Percentiles rank a stretch among this genome's conserved stretches.
Evolutionary conservation across 1,284 basidiomycete genomes (phyloP).

Genomic region (Tilletia caries): DNA sequence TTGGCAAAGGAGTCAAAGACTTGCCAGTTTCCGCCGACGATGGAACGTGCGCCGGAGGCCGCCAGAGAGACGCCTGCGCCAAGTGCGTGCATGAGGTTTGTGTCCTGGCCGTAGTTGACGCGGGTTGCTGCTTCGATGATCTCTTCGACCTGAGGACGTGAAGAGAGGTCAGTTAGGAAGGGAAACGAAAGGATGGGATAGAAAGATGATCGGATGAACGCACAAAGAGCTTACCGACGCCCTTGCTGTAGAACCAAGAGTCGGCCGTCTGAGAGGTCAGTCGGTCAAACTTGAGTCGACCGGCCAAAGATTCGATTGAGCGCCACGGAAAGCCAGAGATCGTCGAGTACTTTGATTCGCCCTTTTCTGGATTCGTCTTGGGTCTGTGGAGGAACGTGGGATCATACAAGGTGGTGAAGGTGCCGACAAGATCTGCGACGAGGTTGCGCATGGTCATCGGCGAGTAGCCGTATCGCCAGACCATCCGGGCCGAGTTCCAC

Average conservation of each 20-base stretch:
- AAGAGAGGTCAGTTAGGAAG: background rate
- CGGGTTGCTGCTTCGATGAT: conserved; percentile 77
- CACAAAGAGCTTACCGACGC: conserved; percentile 33
- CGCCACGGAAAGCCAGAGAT: conserved; percentile 60
- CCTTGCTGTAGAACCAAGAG: conserved; percentile 8
- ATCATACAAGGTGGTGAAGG: conserved; percentile 65
- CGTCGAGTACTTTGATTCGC: background rate
- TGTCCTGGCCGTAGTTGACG: conserved; percentile 77
- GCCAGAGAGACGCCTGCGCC: conserved; percentile 73
- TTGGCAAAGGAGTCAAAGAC: conserved; percentile 79
- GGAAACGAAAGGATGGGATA: background rate
- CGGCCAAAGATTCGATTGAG: conserved; percentile 63
- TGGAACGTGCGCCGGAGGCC: conserved; percentile 65
- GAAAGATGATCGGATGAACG: conserved; percentile 52
- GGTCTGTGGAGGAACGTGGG: conserved; percentile 59
- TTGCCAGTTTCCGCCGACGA: conserved; percentile 77
- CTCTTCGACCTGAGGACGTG: conserved; percentile 64
- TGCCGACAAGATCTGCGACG: conserved; percentile 62
- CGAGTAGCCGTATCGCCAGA: conserved; percentile 73
- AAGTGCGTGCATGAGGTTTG: conserved; percentile 73
- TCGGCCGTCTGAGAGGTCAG: conserved; percentile 23
- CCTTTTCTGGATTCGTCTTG: background rate
- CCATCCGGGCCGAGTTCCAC: conserved; percentile 46
- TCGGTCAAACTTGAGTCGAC: conserved; percentile 60
- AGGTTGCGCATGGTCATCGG: conserved; percentile 61